Evolutionary conservation across 1,284 basidiomycete genomes (phyloP).

Genomic region (Leccinum pallidistipes): DNA sequence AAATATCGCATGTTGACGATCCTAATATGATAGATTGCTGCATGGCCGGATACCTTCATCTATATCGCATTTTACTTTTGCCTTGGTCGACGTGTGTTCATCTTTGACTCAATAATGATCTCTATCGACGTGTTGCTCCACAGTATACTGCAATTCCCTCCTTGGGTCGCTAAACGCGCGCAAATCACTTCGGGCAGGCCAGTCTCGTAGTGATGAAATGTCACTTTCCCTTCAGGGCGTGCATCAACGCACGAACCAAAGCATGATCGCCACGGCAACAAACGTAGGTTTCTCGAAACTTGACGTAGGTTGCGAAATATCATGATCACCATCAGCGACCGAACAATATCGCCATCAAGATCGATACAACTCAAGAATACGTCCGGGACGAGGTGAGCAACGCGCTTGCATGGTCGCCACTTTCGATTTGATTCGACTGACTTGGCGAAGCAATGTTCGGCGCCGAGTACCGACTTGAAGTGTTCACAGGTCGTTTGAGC

Average conservation of each 20-base stretch:
- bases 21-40: conserved; percentile 34
- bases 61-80: conserved; percentile 56
- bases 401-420: neutral
- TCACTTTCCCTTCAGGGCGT: conserved; percentile 35
- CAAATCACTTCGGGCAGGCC: conserved; percentile 34
- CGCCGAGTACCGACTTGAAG: conserved; percentile 15
- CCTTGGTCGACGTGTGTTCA: conserved; percentile 45
- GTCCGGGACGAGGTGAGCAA: conserved; percentile 32
- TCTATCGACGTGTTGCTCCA: neutral
- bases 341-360: conserved; percentile 38
- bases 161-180: conserved; percentile 53
- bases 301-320: neutral
- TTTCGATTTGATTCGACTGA: conserved; percentile 4
- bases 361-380: conserved; percentile 35
- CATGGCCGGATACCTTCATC: conserved; percentile 44
- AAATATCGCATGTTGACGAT: neutral
- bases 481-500: conserved; percentile 22
- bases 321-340: conserved; percentile 22
- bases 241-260: conserved; percentile 28
- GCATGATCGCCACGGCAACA: conserved; percentile 17
- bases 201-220: conserved; percentile 30
- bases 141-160: conserved; percentile 53
- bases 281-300: conserved; percentile 9
- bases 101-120: neutral
- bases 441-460: conserved; percentile 20